Evolutionary conservation across 2,329 filamentous ascomycete species (phyloP).

Genomic region (Fusarium dlaminii): DNA sequence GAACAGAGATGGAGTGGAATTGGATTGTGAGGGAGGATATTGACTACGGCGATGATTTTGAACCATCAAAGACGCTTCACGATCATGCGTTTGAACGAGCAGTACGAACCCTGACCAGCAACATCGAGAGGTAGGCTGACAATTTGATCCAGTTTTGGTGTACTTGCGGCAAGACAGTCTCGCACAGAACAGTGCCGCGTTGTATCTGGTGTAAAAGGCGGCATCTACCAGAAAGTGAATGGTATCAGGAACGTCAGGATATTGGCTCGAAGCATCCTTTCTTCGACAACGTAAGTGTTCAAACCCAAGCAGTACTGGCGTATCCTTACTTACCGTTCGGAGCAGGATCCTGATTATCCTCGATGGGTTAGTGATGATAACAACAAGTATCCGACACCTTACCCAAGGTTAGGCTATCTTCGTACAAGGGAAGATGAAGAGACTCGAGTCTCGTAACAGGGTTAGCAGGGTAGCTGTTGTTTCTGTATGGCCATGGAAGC

Average conservation of each 20-base stretch:
- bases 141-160: conserved; percentile 15
- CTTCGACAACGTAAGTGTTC: conserved; percentile 20
- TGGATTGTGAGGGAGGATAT: neutral
- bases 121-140: neutral
- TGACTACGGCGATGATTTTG: conserved; percentile 9
- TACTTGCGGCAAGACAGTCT: conserved; percentile 3
- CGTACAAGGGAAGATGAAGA: neutral
- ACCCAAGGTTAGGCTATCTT: neutral
- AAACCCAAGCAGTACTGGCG: fast-evolving
- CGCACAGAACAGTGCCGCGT: neutral
- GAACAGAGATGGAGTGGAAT: neutral
- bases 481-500: neutral
- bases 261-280: conserved; percentile 4
- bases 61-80: neutral
- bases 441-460: fast-evolving
- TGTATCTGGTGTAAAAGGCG: conserved; percentile 33
- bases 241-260: neutral
- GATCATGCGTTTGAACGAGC: conserved; percentile 7
- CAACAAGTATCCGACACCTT: conserved; percentile 9
- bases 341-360: conserved; percentile 15
- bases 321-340: fast-evolving
- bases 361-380: conserved; percentile 4
- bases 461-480: fast-evolving
- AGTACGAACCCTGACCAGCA: fast-evolving
- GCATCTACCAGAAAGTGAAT: conserved; percentile 16